Base-by-base conservation (phyloP, 2,329 filamentous ascomycete genomes). In the Epichloe uncinata region DNA sequence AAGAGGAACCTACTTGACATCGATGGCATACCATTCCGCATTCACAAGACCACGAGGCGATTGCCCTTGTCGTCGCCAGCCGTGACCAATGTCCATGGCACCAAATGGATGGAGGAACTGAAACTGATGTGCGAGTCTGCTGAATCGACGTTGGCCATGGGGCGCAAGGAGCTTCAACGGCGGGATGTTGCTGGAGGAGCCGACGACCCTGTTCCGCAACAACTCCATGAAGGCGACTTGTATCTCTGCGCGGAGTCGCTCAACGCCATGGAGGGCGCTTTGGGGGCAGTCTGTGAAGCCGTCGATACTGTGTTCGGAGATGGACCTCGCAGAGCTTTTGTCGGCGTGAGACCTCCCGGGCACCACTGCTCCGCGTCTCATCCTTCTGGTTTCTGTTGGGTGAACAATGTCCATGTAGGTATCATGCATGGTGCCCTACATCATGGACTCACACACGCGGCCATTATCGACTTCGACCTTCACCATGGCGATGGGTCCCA, bases 401-500 rank as follows among this genome's bases (percentile, higher is more conserved):
- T 98, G 47, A 98, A 98, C 66, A 98, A 98, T 62, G 89, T 98
- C 0, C 91, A 97, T 62, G 87, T 98, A 20, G 93, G 91, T 0
- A 95, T 98, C 56, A 86, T 94, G 65, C 87, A 98, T 64, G 91
- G 84, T 11, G 83, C 87, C 18, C 79, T 91, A 54, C 78, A 77
- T 38, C 85, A 98, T 61, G 89, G 85, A 0, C 70, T 97, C 30
- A 97, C 91, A 0, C 93, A 98, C 64, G 91, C 90, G 0, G 93
- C 88, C 11, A 97, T 95, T 54, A 81, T 95, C 55, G 89, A 95
- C 62, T 91, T 95, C 62, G 88, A 95, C 63, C 73, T 95, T 20
- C 89, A 95, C 60, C 89, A 95, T 60, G 89, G 89, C 45, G 89
- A 95, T 62, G 93, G 93, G n/a, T 97, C 91, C 11, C 93, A 98